phyloP scores from a whole-genome alignment of 768 basidiomycete genomes.

The Multifurca ochricompacta region DNA sequence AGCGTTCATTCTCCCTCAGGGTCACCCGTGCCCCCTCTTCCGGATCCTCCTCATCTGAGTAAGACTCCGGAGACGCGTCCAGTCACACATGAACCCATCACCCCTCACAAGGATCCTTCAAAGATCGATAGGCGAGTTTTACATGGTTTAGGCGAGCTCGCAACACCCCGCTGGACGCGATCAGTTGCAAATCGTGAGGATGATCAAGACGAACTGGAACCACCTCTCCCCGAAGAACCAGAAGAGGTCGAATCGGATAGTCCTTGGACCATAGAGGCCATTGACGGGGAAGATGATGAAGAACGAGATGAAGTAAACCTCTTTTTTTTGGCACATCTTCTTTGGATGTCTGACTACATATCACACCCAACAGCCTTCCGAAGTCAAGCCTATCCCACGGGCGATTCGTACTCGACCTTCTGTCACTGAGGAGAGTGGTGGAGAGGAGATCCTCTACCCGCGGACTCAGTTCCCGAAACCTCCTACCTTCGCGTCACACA shows the following conservation, averaged over 20 bases:
- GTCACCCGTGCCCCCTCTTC: conserved; percentile 48
- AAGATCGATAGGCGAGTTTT: conserved; percentile 79
- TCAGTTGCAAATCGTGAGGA: conserved; percentile 33
- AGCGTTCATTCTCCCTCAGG: conserved; percentile 61
- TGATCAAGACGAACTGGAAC: conserved; percentile 27
- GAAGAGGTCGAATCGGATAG: conserved; percentile 62
- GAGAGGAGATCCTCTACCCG: conserved; percentile 85
- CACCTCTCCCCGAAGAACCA: conserved; percentile 24
- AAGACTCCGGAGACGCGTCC: conserved; percentile 54
- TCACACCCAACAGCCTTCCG: conserved; percentile 34
- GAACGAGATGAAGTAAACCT: conserved; percentile 57
- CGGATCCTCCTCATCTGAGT: conserved; percentile 32
- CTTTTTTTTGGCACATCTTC: conserved; percentile 4
- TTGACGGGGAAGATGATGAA: conserved; percentile 65
- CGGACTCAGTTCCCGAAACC: conserved; percentile 33
- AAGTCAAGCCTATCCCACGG: conserved; percentile 39
- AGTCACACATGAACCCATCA: conserved; percentile 45
- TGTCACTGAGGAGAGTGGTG: conserved; percentile 76
- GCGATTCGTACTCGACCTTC: conserved; percentile 55
- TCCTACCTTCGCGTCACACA: not conserved
- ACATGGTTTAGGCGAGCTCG: conserved; percentile 90
- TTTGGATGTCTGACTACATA: conserved; percentile 1
- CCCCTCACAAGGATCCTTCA: conserved; percentile 71
- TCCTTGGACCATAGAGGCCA: conserved; percentile 83
- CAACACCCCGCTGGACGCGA: conserved; percentile 91